These are phyloP conservation scores for Coemansia sp. DNA, from an alignment of 192 early-diverging fungal species.

Conservation along the genomic window DNA sequence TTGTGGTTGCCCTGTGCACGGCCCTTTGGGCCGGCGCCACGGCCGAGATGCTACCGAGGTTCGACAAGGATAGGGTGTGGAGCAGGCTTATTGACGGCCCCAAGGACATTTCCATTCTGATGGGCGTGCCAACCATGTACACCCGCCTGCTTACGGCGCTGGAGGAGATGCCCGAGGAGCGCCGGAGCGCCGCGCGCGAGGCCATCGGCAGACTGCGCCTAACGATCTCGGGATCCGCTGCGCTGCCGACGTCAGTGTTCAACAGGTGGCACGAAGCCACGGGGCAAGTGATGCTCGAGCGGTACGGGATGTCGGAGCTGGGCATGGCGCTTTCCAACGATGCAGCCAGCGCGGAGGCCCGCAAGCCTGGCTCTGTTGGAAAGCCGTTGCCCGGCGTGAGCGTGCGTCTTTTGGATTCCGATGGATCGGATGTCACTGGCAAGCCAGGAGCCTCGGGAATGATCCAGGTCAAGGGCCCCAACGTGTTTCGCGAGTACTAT, in stretches of 20 bases:
- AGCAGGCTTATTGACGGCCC: constrained; percentile 57
- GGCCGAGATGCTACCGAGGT: constrained; percentile 71
- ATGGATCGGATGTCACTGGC: constrained; percentile 53
- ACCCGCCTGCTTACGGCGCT: constrained; percentile 66
- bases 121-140: constrained; percentile 92
- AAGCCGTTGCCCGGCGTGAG: constrained; percentile 70
- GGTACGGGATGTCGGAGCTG: constrained; percentile 89
- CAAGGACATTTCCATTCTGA: constrained; percentile 69
- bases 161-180: constrained; percentile 41
- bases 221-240: constrained; percentile 76
- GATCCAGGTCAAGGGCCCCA: constrained; percentile 72
- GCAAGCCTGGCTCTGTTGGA: constrained; percentile 66
- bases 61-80: constrained; percentile 69
- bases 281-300: constrained; percentile 75
- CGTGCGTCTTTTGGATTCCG: constrained; percentile 57
- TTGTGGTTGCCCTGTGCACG: constrained; percentile 62
- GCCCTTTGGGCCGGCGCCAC: constrained; percentile 72
- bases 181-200: constrained; percentile 43
- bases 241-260: constrained; percentile 72
- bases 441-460: constrained; percentile 59
- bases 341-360: constrained; percentile 24
- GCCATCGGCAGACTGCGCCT: constrained; percentile 69
- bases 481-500: constrained; percentile 80
- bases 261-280: constrained; percentile 68
- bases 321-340: constrained; percentile 83